Conservation (phyloP, 805 yeast species). For the Saccharomycopsis sp. region DNA sequence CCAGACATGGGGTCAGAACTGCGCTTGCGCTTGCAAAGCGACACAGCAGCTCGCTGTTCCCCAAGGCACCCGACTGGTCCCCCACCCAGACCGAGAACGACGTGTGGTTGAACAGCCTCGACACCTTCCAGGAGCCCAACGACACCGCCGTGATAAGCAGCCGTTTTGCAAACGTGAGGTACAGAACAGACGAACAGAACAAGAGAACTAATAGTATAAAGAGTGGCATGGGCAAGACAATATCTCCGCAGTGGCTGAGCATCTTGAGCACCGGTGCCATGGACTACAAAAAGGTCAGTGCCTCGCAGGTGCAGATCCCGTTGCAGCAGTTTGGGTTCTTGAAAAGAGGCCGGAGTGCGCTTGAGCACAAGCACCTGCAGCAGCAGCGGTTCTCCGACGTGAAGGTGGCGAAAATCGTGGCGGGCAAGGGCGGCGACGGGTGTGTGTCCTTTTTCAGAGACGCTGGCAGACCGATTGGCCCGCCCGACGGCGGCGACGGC, state of each 20-base stretch:
- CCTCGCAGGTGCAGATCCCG: constrained; percentile 6
- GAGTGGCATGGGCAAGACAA: too few relatives aligned
- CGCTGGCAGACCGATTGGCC: constrained; percentile 77
- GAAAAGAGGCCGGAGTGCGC: too few relatives aligned
- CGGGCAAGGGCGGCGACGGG: constrained; percentile 91
- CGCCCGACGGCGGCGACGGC: constrained; percentile 99
- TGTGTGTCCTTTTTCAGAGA: constrained; percentile 78
- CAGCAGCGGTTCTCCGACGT: constrained; percentile 55
- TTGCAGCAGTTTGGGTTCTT: constrained; percentile 13
- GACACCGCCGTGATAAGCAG: neutral
- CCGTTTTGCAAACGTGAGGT: too few relatives aligned
- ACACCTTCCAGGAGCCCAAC: constrained; percentile 6
- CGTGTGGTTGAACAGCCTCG: constrained; percentile 30
- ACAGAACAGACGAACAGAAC: too few relatives aligned
- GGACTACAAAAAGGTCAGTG: constrained; percentile 4
- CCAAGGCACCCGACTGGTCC: constrained; percentile 22
- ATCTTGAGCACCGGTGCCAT: constrained; percentile 18
- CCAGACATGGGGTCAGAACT: neutral
- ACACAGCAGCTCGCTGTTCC: neutral
- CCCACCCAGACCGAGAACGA: constrained; percentile 37
- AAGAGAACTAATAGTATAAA: too few relatives aligned
- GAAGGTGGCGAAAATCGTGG: constrained; percentile 50
- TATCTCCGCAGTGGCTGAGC: constrained; percentile 1
- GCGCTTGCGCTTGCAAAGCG: neutral
- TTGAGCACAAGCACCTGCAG: constrained; percentile 23